These are phyloP conservation scores for Apophysomyces trapeziformis DNA, from an alignment of 371 early-diverging fungal species.

Conservation along the genomic window DNA sequence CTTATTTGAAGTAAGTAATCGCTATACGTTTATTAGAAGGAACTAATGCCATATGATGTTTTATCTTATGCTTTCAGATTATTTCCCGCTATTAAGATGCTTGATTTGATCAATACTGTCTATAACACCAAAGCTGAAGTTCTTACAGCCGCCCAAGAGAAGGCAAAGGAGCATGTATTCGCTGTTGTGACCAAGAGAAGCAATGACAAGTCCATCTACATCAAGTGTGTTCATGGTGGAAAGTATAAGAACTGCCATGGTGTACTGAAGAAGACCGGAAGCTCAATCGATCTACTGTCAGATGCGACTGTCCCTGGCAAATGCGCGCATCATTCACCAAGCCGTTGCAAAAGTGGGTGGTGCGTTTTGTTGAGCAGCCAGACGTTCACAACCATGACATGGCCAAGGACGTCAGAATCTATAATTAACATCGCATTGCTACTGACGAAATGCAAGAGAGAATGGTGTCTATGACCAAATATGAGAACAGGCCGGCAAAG, in stretches of 20 bases:
- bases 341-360: background rate
- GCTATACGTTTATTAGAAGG: too few relatives aligned
- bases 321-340: background rate
- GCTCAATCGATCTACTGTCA: background rate
- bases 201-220: background rate
- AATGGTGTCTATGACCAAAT: background rate
- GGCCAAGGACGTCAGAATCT: background rate
- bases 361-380: background rate
- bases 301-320: background rate
- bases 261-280: background rate
- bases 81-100: too few relatives aligned
- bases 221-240: background rate
- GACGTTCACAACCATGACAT: background rate
- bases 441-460: background rate
- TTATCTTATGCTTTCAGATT: too few relatives aligned
- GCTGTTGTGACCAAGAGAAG: background rate
- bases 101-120: background rate
- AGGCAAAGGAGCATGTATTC: background rate
- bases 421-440: background rate
- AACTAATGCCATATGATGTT: too few relatives aligned
- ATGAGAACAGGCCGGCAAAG: background rate
- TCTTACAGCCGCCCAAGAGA: background rate
- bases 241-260: background rate
- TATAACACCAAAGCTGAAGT: background rate
- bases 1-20: too few relatives aligned